Conservation (phyloP, 176 grass and related monocot species). For the Lolium multiflorum region DNA sequence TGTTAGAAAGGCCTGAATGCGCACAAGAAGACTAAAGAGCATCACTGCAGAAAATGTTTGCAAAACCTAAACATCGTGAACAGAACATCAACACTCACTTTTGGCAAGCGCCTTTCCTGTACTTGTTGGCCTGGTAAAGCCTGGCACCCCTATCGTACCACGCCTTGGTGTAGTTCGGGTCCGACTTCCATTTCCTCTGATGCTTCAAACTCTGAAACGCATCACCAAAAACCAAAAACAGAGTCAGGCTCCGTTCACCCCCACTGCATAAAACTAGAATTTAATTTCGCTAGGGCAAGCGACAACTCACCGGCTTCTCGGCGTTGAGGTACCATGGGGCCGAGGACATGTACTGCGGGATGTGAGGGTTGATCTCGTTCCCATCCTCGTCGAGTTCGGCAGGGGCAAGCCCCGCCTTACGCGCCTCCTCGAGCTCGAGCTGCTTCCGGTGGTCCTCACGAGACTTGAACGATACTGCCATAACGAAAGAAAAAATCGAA, state of each 20-base stretch:
- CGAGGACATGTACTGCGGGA: conserved; percentile 98
- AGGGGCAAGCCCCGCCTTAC: conserved; percentile 86
- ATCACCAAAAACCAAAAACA: conserved; percentile 18
- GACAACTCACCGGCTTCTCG: conserved; percentile 72
- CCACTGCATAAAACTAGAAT: neutral
- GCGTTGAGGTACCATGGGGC: conserved; percentile 99
- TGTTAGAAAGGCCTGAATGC: conserved; percentile 5
- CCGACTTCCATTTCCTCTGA: conserved; percentile 94
- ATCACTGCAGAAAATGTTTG: neutral
- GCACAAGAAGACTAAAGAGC: neutral
- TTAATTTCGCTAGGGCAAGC: neutral
- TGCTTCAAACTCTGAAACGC: conserved; percentile 90
- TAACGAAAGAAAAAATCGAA: neutral
- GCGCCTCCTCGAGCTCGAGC: conserved; percentile 93
- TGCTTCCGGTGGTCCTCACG: conserved; percentile 90
- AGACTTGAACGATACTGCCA: conserved; percentile 84
- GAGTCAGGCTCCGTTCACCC: conserved; percentile 30
- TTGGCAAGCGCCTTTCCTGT: conserved; percentile 82
- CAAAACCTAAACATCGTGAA: neutral
- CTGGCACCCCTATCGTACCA: conserved; percentile 90
- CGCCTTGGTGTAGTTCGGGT: conserved; percentile 86
- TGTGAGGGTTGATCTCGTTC: conserved; percentile 98
- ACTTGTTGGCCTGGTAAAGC: conserved; percentile 78
- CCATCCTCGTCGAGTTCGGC: conserved; percentile 96
- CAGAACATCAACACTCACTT: conserved; percentile 59